Evolutionary conservation across 1,284 basidiomycete genomes (phyloP), one percentile per base, ranked within the genome.

Genomic region (Pisolithus thermaeus): DNA sequence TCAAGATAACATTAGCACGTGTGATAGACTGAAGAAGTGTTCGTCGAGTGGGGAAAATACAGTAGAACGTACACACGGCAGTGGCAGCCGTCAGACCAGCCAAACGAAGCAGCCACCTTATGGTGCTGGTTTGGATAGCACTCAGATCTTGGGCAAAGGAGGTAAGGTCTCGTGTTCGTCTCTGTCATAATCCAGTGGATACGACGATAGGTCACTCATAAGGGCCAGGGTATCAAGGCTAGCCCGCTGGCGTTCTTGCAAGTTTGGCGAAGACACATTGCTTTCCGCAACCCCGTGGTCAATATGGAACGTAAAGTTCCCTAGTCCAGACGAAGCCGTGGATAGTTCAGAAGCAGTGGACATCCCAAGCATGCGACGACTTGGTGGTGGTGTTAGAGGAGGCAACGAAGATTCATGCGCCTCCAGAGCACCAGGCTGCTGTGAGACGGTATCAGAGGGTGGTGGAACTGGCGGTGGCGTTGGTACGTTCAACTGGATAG

Each of bases 231-330:
- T 91, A 61, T 91, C 88, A 58, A 91, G 69, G 64, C 88, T 91
- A 22, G 88, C 88, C 49, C 89, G 78, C 64, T 84, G 79, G 46
- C 79, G 76, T 35, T 67, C 71, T 51, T 68, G 60, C 23, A 52
- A 49, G 11, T 32, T 27, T 64, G 61, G 71, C 54, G 58, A 49
- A 7, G 54, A 45, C 1, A 53, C 52, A 54, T 59, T 45, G 61
- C 60, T 47, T 36, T 70, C 61, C 32, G 37, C 55, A 46, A 52
- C 56, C 52, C 79, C 78, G 38, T 80, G 73, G 55, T 88, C 87
- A 62, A 91, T 88, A 56, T 90, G 87, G 79, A 91, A 91, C 36
- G 86, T 82, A 76, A 90, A 91, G 51, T 79, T 87, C 32, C 81
- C 84, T 54, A 86, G 74, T 40, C 86, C 87, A 39, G 83, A 83